Evolutionary conservation across 306 rosid genomes (phyloP), one percentile per base, ranked within the genome.

Genomic region (Cicer yamashitae): DNA sequence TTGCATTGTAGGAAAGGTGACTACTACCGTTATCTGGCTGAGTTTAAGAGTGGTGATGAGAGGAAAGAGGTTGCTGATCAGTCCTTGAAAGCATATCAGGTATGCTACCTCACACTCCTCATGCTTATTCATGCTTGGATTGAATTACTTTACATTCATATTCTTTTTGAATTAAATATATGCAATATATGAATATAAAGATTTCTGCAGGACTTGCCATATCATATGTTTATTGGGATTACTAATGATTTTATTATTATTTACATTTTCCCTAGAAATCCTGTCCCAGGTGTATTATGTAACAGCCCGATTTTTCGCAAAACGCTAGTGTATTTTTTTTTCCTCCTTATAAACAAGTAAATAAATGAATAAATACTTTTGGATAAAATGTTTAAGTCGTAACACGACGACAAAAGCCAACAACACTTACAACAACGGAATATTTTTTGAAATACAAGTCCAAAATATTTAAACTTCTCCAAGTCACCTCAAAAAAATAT

Each of bases 61-160:
- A 82, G 86, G 74, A 86, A 86, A 48, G 93, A 88, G 86, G 90
- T 74, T 76, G 88, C 89, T 68, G 93, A 86, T 80, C 87, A 68
- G 47, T 86, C 90, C 30, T 81, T 82, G 90, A 80, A 86, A 61
- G 93, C 90, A 1, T 86, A 88, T 60, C 78, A 88, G 89, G 90
- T 88, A 46, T 74, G 64, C 43, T 70, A 47, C 52, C 40, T 30
- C 46, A 47, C 40, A 5, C 7, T 17, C n/a, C 18, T 62, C 44
- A 8, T 82, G n/a, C 8, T 70, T 62, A 13, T 34, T 68, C 67
- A 7, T 67, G 10, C 8, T 4, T 25, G 6, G 14, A 34, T 65
- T 22, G 9, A 9, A 25, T 34, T 12, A 2, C 1, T 11, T 11
- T 25, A 58, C 22, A 53, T 57, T 56, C 15, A 8, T 68, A 52